Conservation (phyloP, 108 stramenopile species). For the Stephanodiscus minutulus region DNA sequence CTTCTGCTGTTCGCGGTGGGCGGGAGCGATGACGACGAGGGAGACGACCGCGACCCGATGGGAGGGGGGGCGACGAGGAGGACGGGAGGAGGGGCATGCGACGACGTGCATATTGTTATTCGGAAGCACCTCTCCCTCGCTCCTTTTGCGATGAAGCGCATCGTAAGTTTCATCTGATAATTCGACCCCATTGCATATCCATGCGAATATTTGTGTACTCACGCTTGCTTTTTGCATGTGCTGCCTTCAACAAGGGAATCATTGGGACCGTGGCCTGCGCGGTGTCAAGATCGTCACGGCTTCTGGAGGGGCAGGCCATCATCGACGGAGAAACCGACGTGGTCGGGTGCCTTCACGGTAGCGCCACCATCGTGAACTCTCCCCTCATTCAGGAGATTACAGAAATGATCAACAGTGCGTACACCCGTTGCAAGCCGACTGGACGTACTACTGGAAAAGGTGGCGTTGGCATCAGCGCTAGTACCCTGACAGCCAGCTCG, state of each 20-base stretch:
- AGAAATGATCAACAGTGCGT: constrained; percentile 43
- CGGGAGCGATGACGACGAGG: constrained; percentile 31
- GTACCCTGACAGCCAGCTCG: neutral
- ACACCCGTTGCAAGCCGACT: constrained; percentile 36
- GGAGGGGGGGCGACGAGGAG: constrained; percentile 5
- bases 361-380: constrained; percentile 3
- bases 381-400: constrained; percentile 41
- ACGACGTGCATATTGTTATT: constrained; percentile 55
- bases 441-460: constrained; percentile 1
- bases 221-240: neutral
- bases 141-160: constrained; percentile 34
- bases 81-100: constrained; percentile 39
- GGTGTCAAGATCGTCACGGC: constrained; percentile 38
- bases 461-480: neutral
- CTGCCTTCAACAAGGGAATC: constrained; percentile 28
- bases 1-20: constrained; percentile 48
- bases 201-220: neutral
- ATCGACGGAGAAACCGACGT: constrained; percentile 12
- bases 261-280: constrained; percentile 56
- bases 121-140: constrained; percentile 40
- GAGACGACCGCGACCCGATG: neutral
- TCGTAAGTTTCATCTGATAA: constrained; percentile 29
- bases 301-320: constrained; percentile 17
- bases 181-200: neutral
- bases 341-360: constrained; percentile 4